Evolutionary conservation across 2,329 filamentous ascomycete species (phyloP), one percentile per base, ranked within the genome.

Genomic region (Epichloe glyceriae): DNA sequence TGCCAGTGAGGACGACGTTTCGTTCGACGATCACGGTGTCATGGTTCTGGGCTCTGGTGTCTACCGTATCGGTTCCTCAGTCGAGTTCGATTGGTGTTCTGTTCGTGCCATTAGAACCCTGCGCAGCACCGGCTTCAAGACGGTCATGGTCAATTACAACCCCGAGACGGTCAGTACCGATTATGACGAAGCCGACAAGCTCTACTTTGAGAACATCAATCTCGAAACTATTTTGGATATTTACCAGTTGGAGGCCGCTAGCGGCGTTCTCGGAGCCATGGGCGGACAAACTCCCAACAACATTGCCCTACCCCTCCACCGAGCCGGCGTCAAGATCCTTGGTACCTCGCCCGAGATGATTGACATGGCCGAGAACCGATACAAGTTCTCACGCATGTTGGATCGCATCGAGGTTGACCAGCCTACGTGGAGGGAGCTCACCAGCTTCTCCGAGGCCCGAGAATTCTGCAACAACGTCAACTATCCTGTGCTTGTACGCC

Each of bases 311-410:
- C 86, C 88, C 3, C 78, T 98, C 19, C 83, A 90, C 67, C 85
- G 91, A 56, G 78, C 89, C 47, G 93, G 94, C 55, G 87, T 95
- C 63, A 94, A 91, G 72, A 83, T 97, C 37, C 76, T 97, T 4
- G 93, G 93, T 59, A 98, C 93, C 2, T 96, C 91, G 0, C 93
- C 93, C 10, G 93, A 98, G 68, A 97, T 97, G 91, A 97, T 98
- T 63, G 93, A 98, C 67, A 88, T 80, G 37, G 93, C 93, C 1
- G 93, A 98, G 74, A 97, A 98, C 68, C 79, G 93, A 52, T 97
- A 94, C 78, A 97, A 97, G 75, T 97, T 97, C 75, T 95, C 89
- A 42, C 88, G 93, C 63, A 95, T 97, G 88, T 77, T 97, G 57
- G 93, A 98, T 69, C 80, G 86, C 59, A 95, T 97, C 58, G 85